Evolutionary conservation across 495 filamentous ascomycete species (phyloP), one percentile per base, ranked within the genome.

Genomic region (Xylaria cubensis): DNA sequence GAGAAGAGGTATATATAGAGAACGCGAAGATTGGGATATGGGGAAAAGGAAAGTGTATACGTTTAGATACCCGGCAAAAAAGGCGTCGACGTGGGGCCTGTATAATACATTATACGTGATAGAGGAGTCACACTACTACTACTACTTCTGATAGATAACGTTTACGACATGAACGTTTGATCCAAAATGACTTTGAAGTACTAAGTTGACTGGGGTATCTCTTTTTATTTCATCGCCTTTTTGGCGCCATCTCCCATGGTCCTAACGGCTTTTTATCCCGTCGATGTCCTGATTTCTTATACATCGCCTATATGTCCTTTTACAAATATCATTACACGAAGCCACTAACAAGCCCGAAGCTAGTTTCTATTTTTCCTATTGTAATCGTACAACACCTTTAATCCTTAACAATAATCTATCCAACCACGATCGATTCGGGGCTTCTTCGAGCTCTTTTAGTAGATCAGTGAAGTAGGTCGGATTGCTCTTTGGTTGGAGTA

Each of bases 401-500:
- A 92, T 75, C 72, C 84, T 87, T 75, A 91, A 90, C 69, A 80
- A 71, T 71, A 89, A 59, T 65, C 88, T 83, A 3, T 85, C 84
- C 36, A 88, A 74, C 80, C 84, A 92, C 56, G 88, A 87, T 32
- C 92, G 83, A 53, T 78, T 84, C 32, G 92, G 92, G 21, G 91
- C 92, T 79, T 90, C 91, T 63, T 90, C 88, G 50, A 94, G 88
- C 81, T 95, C 94, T 67, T 82, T 84, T 68, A 93, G 77, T 6
- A 97, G 78, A 72, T 92, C 85, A 34, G 89, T 86, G 77, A 95
- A 97, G 80, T 97, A 89, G 4, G 85, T 89, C 36, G 94, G 93
- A 71, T 94, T 91, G 76, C 89, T 93, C 44, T 86, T 87, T 1
- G 94, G 94, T 34, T 84, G 82, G 73, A 94, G 86, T 62, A 95